phyloP scores from a whole-genome alignment of 768 basidiomycete genomes.

The Boletus rubroflammeus region DNA sequence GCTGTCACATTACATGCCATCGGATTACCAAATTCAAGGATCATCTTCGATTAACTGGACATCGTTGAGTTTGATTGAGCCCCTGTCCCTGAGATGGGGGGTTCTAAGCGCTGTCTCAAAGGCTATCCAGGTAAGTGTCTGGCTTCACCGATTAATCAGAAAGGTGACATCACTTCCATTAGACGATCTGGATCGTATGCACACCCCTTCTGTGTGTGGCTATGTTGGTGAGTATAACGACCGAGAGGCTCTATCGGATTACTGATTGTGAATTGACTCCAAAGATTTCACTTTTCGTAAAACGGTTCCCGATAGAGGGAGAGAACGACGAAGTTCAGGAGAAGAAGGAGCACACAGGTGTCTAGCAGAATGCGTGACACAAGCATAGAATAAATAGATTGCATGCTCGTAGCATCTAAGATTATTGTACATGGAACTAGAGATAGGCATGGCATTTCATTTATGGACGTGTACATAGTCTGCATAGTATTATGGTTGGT shows the following conservation, averaged over 20 bases:
- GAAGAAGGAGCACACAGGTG: slow-evolving; percentile 9
- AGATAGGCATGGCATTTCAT: slow-evolving; percentile 3
- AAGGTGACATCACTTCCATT: slow-evolving; percentile 13
- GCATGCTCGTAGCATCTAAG: slow-evolving; percentile 9
- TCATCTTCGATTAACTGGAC: slow-evolving; percentile 52
- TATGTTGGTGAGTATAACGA: slow-evolving; percentile 45
- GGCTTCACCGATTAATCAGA: not conserved
- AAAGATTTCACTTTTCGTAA: slow-evolving; percentile 32
- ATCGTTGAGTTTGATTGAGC: slow-evolving; percentile 44
- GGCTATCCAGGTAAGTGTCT: slow-evolving; percentile 55
- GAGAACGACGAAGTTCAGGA: slow-evolving; percentile 18
- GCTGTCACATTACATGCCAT: slow-evolving; percentile 47
- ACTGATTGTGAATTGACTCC: slow-evolving; percentile 5
- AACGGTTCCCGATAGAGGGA: slow-evolving; percentile 24
- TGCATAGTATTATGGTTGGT: not conserved
- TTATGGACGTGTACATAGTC: not conserved
- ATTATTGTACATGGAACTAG: slow-evolving; percentile 18
- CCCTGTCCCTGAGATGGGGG: slow-evolving; percentile 41
- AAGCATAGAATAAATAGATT: slow-evolving; percentile 15
- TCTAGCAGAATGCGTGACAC: slow-evolving; percentile 3
- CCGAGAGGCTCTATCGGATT: not conserved
- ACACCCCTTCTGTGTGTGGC: slow-evolving; percentile 65
- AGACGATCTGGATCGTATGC: slow-evolving; percentile 76
- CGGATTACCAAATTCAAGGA: slow-evolving; percentile 39
- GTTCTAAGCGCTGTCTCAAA: slow-evolving; percentile 53